phyloP scores from a whole-genome alignment of 2,329 filamentous ascomycete species.

The Penicillium janthinellum region DNA sequence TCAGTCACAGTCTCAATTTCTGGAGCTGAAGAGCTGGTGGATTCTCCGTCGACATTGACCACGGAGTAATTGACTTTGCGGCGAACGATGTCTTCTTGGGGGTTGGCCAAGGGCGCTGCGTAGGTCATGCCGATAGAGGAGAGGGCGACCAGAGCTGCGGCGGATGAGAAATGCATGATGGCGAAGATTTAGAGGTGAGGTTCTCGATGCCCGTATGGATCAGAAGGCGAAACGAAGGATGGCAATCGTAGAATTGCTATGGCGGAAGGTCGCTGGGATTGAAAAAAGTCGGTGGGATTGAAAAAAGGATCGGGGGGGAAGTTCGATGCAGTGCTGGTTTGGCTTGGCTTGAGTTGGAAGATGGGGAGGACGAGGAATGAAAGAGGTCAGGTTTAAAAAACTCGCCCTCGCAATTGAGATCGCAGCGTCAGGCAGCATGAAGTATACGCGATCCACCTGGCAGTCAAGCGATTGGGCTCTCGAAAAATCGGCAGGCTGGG shows the following conservation, averaged over 20 bases:
- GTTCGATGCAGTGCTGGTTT: neutral
- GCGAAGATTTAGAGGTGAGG: constrained; percentile 4
- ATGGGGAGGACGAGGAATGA: neutral
- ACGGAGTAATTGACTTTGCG: constrained; percentile 32
- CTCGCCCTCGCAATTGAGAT: constrained; percentile 5
- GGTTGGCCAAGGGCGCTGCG: constrained; percentile 31
- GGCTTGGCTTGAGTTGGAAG: neutral
- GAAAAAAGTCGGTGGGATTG: neutral
- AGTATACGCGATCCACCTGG: constrained; percentile 14
- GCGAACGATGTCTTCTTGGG: constrained; percentile 27
- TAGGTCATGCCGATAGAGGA: constrained; percentile 30
- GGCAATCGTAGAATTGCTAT: neutral
- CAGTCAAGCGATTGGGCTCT: constrained; percentile 12
- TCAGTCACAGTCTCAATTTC: constrained; percentile 24
- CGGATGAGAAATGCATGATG: constrained; percentile 34
- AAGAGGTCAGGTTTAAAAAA: constrained; percentile 16
- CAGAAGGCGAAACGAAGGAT: neutral
- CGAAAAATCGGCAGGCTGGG: constrained; percentile 28
- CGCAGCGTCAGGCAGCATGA: constrained; percentile 10
- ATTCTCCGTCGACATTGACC: constrained; percentile 36
- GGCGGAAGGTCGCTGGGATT: neutral
- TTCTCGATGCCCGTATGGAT: neutral
- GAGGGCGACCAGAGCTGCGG: constrained; percentile 30
- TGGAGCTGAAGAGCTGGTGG: constrained; percentile 19
- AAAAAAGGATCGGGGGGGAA: neutral